phyloP scores from a whole-genome alignment of 306 rosid species.

The Inga oerstediana region DNA sequence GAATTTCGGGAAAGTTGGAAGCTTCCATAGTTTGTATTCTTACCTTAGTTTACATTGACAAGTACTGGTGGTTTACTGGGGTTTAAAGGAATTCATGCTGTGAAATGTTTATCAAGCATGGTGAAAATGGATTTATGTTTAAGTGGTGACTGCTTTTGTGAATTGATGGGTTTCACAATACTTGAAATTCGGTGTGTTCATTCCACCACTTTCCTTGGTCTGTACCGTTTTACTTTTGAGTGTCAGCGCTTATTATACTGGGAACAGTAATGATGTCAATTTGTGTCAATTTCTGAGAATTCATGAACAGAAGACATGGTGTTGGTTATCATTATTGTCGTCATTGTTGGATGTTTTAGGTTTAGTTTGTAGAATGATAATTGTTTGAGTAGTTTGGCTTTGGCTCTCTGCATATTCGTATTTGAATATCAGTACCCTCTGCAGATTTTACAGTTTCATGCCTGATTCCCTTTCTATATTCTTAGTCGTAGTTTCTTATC shows the following conservation, averaged over 20 bases:
- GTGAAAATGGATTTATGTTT: neutral
- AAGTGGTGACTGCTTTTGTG: neutral
- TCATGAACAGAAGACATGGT: neutral
- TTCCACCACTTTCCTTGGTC: neutral
- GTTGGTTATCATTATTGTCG: too few species aligned
- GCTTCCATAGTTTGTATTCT: neutral
- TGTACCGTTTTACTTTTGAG: neutral
- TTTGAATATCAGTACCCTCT: neutral
- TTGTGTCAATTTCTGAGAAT: neutral
- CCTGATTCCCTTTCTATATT: neutral
- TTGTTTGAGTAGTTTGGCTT: neutral
- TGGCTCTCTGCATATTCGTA: neutral
- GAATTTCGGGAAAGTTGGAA: neutral
- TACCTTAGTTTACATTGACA: neutral
- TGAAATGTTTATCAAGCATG: neutral
- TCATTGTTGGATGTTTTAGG: too few species aligned
- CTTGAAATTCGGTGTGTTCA: neutral
- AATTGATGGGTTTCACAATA: neutral
- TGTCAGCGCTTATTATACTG: neutral
- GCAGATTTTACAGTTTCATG: too few species aligned
- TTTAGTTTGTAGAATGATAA: neutral
- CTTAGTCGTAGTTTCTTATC: neutral
- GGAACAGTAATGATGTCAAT: neutral
- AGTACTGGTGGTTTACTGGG: neutral
- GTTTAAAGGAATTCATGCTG: neutral